Evolutionary conservation across 31 red algal genomes (phyloP).

Genomic region (Asparagopsis taxiformis): DNA sequence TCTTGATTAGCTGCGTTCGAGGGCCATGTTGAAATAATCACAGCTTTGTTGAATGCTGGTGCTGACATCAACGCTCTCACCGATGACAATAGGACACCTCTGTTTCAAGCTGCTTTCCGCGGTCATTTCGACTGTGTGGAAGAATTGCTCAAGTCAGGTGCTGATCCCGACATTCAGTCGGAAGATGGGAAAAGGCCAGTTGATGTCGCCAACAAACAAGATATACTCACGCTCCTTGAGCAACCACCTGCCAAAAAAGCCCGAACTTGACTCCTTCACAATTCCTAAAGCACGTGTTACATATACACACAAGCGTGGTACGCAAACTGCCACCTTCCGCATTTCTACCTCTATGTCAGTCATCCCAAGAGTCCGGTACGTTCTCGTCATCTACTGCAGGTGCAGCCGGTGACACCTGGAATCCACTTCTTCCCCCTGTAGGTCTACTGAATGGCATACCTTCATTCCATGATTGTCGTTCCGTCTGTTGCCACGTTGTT

Average conservation of each 20-base stretch:
- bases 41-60: too few species aligned
- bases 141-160: slow-evolving; percentile 33
- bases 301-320: not conserved
- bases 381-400: not conserved
- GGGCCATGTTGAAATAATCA: slow-evolving; percentile 70
- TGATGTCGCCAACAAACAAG: slow-evolving; percentile 24
- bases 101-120: slow-evolving; percentile 60
- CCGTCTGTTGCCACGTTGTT: not conserved
- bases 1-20: slow-evolving; percentile 82
- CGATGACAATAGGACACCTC: slow-evolving; percentile 59
- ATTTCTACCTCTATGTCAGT: slow-evolving; percentile 1
- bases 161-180: slow-evolving; percentile 18
- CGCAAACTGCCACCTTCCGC: not conserved
- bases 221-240: slow-evolving; percentile 15
- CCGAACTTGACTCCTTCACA: slow-evolving; percentile 1
- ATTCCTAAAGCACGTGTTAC: not conserved
- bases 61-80: slow-evolving; percentile 69
- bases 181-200: slow-evolving; percentile 44
- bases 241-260: slow-evolving; percentile 39
- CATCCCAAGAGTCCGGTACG: slow-evolving; percentile 56
- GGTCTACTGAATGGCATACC: too few species aligned
- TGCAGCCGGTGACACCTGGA: not conserved
- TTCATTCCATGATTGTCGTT: not conserved
- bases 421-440: too few species aligned
- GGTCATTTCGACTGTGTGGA: slow-evolving; percentile 47